Evolutionary conservation across 2,329 filamentous ascomycete species (phyloP).

Genomic region (Fusarium brachygibbosum): DNA sequence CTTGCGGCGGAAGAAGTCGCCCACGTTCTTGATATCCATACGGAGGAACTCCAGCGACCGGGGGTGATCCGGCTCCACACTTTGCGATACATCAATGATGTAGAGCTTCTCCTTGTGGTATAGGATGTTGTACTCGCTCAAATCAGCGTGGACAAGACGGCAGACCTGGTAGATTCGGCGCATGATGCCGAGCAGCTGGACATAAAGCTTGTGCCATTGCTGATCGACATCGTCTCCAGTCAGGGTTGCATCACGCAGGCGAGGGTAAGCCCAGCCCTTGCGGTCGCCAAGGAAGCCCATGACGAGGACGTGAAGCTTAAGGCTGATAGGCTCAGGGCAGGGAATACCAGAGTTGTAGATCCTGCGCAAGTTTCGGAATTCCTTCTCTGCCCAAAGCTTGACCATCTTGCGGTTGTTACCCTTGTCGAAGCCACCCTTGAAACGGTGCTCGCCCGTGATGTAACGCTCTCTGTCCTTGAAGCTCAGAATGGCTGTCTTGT

Average conservation of each 20-base stretch:
- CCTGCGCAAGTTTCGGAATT: constrained; percentile 92
- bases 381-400: constrained; percentile 98
- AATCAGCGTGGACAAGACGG: constrained; percentile 91
- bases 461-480: constrained; percentile 99
- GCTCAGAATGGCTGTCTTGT: constrained; percentile 97
- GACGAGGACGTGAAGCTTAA: constrained; percentile 93
- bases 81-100: constrained; percentile 98
- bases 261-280: constrained; percentile 88
- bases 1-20: constrained; percentile 90
- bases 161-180: constrained; percentile 93
- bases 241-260: constrained; percentile 88
- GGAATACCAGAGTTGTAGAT: constrained; percentile 88
- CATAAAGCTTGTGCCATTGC: constrained; percentile 83
- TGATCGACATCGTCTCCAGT: constrained; percentile 74
- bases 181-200: constrained; percentile 90
- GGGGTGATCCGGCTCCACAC: constrained; percentile 96
- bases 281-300: constrained; percentile 94
- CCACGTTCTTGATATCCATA: constrained; percentile 98
- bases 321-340: constrained; percentile 87
- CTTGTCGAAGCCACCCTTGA: constrained; percentile 92
- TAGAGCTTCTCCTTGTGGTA: constrained; percentile 87
- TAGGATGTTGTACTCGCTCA: constrained; percentile 98
- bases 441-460: constrained; percentile 93
- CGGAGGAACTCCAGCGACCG: constrained; percentile 91
- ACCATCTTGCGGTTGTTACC: constrained; percentile 97